A percentile compares a stretch with the other conserved stretches of the same genome.
Evolutionary conservation across 2,329 filamentous ascomycete genomes (phyloP).

Genomic region (Sarocladium kiliense): DNA sequence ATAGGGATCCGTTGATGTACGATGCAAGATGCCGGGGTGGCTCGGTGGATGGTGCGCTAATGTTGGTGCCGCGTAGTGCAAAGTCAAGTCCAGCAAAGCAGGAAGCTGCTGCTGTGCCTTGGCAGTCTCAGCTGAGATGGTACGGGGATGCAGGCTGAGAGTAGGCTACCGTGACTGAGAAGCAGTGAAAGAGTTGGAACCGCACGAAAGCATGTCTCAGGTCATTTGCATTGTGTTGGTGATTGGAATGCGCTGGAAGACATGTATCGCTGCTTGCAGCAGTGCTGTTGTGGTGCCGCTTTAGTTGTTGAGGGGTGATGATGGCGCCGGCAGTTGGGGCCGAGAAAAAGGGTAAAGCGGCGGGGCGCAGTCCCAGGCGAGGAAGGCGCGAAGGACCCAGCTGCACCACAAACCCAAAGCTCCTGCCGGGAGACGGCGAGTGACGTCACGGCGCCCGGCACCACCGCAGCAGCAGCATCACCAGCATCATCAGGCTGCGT

Average conservation of each 20-base stretch:
- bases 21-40: not conserved
- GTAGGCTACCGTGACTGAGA: no score
- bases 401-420: not conserved
- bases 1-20: not conserved
- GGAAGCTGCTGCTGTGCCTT: not conserved
- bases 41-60: not conserved
- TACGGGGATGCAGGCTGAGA: not conserved
- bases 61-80: not conserved
- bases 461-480: not conserved
- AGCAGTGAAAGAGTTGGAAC: no score
- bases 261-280: no score
- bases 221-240: no score
- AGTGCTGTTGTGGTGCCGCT: no score
- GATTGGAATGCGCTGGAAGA: no score
- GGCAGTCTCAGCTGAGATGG: not conserved
- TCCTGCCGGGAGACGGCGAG: not conserved
- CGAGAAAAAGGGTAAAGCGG: not conserved
- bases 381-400: not conserved
- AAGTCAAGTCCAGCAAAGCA: not conserved
- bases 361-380: not conserved
- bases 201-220: no score
- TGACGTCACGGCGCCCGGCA: constrained; percentile 4
- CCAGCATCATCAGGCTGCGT: not conserved
- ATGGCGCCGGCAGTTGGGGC: not conserved
- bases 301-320: no score